Evolutionary conservation across 495 filamentous ascomycete species (phyloP).

Genomic region (Xylaria nigripes): DNA sequence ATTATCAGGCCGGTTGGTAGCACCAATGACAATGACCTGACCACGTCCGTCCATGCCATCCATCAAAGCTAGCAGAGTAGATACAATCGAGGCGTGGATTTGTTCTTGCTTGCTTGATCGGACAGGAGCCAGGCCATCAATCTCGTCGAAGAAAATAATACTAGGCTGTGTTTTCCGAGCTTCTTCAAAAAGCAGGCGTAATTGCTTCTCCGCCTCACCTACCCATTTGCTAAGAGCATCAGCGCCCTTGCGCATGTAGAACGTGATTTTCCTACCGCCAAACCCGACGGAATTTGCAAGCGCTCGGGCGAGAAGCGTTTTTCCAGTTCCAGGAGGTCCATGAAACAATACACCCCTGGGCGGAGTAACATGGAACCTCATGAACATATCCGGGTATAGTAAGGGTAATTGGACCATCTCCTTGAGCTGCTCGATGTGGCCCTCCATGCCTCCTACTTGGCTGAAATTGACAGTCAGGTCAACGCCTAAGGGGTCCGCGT

Average conservation of each 20-base stretch:
- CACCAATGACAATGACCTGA: constrained; percentile 96
- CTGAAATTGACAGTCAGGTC: constrained; percentile 87
- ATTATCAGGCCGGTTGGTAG: constrained; percentile 94
- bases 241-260: constrained; percentile 98
- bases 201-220: constrained; percentile 90
- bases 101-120: constrained; percentile 97
- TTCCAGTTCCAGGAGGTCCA: constrained; percentile 94
- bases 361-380: constrained; percentile 81
- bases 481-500: constrained; percentile 89
- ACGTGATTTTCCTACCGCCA: constrained; percentile 86
- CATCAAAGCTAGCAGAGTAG: constrained; percentile 91
- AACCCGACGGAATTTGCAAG: constrained; percentile 69
- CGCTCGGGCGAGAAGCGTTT: constrained; percentile 87
- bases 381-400: constrained; percentile 92
- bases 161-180: constrained; percentile 90
- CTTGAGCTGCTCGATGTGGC: constrained; percentile 90
- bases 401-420: constrained; percentile 95
- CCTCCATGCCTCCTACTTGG: constrained; percentile 81
- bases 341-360: constrained; percentile 94
- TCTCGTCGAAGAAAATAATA: constrained; percentile 99
- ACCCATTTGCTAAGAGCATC: constrained; percentile 98
- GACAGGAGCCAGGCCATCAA: constrained; percentile 91
- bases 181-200: constrained; percentile 90
- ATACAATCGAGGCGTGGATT: constrained; percentile 96
- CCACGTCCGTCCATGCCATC: constrained; percentile 98